Conservation (phyloP, 2,329 filamentous ascomycete species). For the Drechslerella dactyloides region DNA sequence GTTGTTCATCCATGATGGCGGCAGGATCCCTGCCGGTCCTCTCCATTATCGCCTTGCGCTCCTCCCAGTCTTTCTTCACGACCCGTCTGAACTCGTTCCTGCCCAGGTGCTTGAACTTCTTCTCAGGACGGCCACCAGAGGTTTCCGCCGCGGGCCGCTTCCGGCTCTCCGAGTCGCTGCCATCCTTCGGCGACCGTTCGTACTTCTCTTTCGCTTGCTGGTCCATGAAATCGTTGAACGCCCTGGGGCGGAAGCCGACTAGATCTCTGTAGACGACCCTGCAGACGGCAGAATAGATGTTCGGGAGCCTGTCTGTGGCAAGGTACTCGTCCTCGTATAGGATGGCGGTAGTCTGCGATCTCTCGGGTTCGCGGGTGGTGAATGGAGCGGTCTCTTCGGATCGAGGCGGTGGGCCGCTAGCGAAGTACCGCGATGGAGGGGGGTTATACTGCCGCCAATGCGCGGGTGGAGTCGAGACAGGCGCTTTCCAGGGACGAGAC, state of each 20-base stretch:
- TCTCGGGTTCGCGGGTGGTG: not conserved
- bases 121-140: constrained; percentile 15
- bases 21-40: constrained; percentile 17
- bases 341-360: not conserved
- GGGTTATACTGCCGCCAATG: not conserved
- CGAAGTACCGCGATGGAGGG: not conserved
- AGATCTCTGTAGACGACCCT: constrained; percentile 25
- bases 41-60: constrained; percentile 25
- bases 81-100: constrained; percentile 39
- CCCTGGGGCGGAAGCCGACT: constrained; percentile 37
- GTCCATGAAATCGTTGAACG: constrained; percentile 44
- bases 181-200: constrained; percentile 5
- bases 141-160: constrained; percentile 11
- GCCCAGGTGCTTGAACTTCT: constrained; percentile 43
- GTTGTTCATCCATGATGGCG: constrained; percentile 3
- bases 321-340: constrained; percentile 37
- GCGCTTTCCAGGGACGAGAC: not conserved
- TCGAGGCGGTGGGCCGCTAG: not conserved
- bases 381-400: not conserved
- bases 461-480: not conserved
- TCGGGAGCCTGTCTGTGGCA: constrained; percentile 11
- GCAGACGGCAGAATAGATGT: not conserved
- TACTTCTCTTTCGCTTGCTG: constrained; percentile 26
- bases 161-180: constrained; percentile 13
- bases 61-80: constrained; percentile 43